Conservation (phyloP, 2,329 filamentous ascomycete species). For the Fusarium brevicatenulatum region DNA sequence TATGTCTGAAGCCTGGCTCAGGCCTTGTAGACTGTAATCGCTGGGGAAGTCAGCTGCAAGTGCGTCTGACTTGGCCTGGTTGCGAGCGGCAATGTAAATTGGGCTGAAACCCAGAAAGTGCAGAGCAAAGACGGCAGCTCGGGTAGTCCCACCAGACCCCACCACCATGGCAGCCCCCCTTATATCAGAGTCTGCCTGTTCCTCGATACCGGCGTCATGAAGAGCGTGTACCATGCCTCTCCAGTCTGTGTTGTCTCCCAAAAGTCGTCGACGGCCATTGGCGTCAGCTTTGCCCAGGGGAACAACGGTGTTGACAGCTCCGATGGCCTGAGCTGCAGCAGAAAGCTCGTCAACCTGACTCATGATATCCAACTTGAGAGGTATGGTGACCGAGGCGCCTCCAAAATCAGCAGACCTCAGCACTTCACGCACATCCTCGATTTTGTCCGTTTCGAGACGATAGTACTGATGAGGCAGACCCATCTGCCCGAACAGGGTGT, state of each 20-base stretch:
- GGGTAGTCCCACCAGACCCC: constrained; percentile 89
- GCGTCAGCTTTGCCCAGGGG: constrained; percentile 56
- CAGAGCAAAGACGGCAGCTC: constrained; percentile 90
- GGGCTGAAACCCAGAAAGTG: constrained; percentile 84
- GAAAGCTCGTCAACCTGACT: constrained; percentile 82
- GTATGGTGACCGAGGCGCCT: constrained; percentile 94
- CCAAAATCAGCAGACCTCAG: constrained; percentile 82
- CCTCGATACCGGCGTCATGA: constrained; percentile 70
- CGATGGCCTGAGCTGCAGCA: constrained; percentile 81
- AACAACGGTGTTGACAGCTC: constrained; percentile 94
- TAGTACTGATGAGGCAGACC: constrained; percentile 89
- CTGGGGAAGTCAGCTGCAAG: constrained; percentile 78
- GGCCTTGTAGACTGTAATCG: constrained; percentile 75
- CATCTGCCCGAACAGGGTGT: constrained; percentile 77
- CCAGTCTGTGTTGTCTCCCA: constrained; percentile 97
- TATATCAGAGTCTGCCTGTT: constrained; percentile 51
- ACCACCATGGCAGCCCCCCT: constrained; percentile 85
- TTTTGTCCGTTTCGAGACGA: constrained; percentile 76
- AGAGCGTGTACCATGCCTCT: constrained; percentile 88
- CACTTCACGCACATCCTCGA: constrained; percentile 68
- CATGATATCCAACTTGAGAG: constrained; percentile 90
- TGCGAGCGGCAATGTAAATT: constrained; percentile 88
- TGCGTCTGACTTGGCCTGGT: constrained; percentile 71
- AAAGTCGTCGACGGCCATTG: constrained; percentile 63
- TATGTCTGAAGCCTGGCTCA: constrained; percentile 63